Base-by-base conservation (phyloP, 2,329 filamentous ascomycete genomes). In the Stachybotrys chlorohalonatus region DNA sequence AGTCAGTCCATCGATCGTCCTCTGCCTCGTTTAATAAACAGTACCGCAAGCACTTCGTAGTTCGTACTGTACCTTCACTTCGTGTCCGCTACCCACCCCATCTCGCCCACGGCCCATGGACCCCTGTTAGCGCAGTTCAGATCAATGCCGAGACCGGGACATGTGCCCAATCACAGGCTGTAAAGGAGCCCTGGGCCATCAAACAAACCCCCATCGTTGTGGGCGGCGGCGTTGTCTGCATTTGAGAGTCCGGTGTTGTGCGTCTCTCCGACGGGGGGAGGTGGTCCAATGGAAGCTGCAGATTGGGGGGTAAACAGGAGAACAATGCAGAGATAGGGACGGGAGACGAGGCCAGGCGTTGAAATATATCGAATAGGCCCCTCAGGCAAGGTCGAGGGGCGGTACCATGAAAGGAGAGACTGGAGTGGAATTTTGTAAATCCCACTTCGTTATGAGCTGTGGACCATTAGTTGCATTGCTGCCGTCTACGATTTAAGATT, bases 81-180 rank as follows among this genome's bases (percentile, higher is more conserved):
- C 50, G 50, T 52, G 50, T 52, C 31, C 36, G 50, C 32, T 52
- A 11, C 36, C 31, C 50, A 52, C 54, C 54, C 48, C 51, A 39
- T 31, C 24, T 16, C 31, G 24, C 31, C 52, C 47, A 49, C 39
- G 52, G 54, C 51, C 24, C 54, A 50, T 51, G 54, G 54, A 39
- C 52, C 47, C 50, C 39, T 55, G 51, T 55, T 59, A 59, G 58
- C 58, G 58, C 56, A 57, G 56, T 51, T 52, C 52, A 55, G 46
- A 50, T 55, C 55, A 55, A 59, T 59, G 56, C 58, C 58, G 53
- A 42, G 51, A 47, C 45, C 49, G 11, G 46, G 49, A 7, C 24
- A 13, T 16, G 49, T 30, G 49, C n/a, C 58, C 58, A 59, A 59
- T 59, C 54, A 59, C 16, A 51, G 17, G 51, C 47, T 11, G 31